Conservation (phyloP, 2,329 filamentous ascomycete species). For the Penicillium sumatraense region DNA sequence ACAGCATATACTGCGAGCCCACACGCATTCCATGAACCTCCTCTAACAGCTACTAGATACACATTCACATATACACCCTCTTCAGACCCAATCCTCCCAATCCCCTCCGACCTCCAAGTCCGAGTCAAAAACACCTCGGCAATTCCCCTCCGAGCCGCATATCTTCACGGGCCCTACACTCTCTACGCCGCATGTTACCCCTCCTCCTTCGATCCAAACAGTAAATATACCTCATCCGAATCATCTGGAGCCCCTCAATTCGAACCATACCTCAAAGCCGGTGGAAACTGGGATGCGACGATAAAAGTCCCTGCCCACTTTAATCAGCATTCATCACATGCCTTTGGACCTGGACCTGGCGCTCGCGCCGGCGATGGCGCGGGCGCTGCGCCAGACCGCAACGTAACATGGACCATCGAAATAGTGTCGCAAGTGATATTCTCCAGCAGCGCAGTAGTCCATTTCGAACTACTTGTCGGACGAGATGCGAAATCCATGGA, state of each 20-base stretch:
- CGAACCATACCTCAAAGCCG: slow-evolving; percentile 95
- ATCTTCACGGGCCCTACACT: slow-evolving; percentile 94
- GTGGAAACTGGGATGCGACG: slow-evolving; percentile 80
- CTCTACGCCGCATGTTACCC: slow-evolving; percentile 87
- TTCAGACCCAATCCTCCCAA: slow-evolving; percentile 85
- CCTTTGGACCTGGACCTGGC: slow-evolving; percentile 37
- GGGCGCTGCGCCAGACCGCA: no score
- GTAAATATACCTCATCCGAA: slow-evolving; percentile 71
- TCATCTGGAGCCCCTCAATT: slow-evolving; percentile 83
- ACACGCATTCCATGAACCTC: no score
- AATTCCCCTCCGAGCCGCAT: slow-evolving; percentile 88
- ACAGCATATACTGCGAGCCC: no score
- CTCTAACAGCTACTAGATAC: slow-evolving; percentile 54
- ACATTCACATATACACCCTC: slow-evolving; percentile 91
- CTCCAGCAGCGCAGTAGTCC: slow-evolving; percentile 82
- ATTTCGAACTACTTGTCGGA: slow-evolving; percentile 84
- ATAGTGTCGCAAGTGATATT: slow-evolving; percentile 93
- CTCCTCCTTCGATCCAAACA: slow-evolving; percentile 79
- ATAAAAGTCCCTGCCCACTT: slow-evolving; percentile 80
- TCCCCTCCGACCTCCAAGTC: slow-evolving; percentile 78
- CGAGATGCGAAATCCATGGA: slow-evolving; percentile 83
- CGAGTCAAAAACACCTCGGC: slow-evolving; percentile 91
- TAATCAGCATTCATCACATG: slow-evolving; percentile 35
- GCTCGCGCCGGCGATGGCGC: slow-evolving; percentile 30
- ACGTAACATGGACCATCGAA: slow-evolving; percentile 86